phyloP scores from a whole-genome alignment of 2,329 filamentous ascomycete species.

The Xylariomycetidae sp. region DNA sequence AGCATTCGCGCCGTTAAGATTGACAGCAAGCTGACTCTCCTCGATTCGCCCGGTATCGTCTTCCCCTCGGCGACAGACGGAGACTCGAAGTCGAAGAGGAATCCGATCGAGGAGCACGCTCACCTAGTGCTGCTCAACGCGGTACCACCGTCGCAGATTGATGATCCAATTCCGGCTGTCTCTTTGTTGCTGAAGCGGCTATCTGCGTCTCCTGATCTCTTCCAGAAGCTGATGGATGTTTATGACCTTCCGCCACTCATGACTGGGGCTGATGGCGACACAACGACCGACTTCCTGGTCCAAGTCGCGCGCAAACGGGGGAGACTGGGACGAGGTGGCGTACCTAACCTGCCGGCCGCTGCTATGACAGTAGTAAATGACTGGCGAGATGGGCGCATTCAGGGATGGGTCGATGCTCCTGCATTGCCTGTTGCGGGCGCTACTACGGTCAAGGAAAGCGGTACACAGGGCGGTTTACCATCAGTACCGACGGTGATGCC shows the following conservation, averaged over 20 bases:
- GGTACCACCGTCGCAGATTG: conserved; percentile 87
- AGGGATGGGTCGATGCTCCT: conserved; percentile 83
- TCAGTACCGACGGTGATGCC: conserved; percentile 18
- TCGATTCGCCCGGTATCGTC: conserved; percentile 91
- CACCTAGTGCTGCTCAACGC: conserved; percentile 85
- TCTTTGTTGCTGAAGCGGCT: conserved; percentile 77
- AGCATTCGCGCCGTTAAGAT: conserved; percentile 86
- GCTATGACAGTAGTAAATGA: conserved; percentile 94
- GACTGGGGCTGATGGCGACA: conserved; percentile 62
- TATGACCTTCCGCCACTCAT: conserved; percentile 82
- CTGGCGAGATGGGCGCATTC: conserved; percentile 91
- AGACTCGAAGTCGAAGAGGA: conserved; percentile 26
- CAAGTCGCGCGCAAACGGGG: conserved; percentile 94
- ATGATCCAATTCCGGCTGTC: conserved; percentile 85
- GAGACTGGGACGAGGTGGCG: conserved; percentile 77
- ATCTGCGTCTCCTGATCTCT: conserved; percentile 63
- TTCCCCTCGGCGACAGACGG: conserved; percentile 61
- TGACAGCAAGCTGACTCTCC: conserved; percentile 86
- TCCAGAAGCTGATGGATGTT: conserved; percentile 72
- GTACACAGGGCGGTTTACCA: conserved; percentile 1
- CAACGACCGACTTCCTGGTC: conserved; percentile 84
- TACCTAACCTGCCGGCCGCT: conserved; percentile 81
- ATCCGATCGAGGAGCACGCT: conserved; percentile 67
- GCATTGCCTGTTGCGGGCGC: conserved; percentile 49
- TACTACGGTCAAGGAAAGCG: conserved; percentile 4